Evolutionary conservation across 139 green algal species (phyloP).

Genomic region (Pseudopediastrum boryanum): DNA sequence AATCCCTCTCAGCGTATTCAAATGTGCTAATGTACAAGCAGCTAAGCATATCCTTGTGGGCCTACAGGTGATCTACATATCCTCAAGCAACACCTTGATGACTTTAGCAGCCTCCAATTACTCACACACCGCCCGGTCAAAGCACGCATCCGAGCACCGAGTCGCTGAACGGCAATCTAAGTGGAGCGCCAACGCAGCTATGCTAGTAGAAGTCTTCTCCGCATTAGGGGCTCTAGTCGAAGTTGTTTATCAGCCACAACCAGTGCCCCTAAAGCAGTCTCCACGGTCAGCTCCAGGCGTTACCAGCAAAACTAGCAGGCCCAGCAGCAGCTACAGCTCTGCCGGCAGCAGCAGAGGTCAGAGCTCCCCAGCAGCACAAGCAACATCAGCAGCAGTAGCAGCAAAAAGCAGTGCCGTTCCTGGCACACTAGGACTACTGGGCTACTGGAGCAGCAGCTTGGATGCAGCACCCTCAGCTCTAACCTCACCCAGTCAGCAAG

Average conservation of each 20-base stretch:
- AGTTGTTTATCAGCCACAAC: background rate
- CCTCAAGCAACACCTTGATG: background rate
- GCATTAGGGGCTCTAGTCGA: slow-evolving; percentile 27
- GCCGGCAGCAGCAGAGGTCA: background rate
- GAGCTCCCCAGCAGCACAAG: background rate
- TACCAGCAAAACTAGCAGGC: background rate
- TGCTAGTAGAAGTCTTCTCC: slow-evolving; percentile 42
- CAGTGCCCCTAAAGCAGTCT: background rate
- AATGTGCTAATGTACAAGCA: no score
- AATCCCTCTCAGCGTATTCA: no score
- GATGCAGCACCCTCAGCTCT: background rate
- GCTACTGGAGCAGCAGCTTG: background rate
- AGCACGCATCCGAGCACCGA: background rate
- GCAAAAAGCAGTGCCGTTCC: background rate
- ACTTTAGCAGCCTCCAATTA: background rate
- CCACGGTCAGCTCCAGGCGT: background rate
- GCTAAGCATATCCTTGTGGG: no score
- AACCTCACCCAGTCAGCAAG: no score
- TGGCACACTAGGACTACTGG: background rate
- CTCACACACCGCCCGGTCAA: background rate
- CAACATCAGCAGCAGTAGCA: background rate
- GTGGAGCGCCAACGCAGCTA: slow-evolving; percentile 27
- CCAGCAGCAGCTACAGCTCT: background rate
- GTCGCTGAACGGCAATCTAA: slow-evolving; percentile 20
- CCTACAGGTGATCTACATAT: slow-evolving; percentile 29